A percentile compares a stretch with the other conserved stretches of the same genome.
Conservation (phyloP, 106 monocot species). For the Phalaenopsis aphrodite region DNA sequence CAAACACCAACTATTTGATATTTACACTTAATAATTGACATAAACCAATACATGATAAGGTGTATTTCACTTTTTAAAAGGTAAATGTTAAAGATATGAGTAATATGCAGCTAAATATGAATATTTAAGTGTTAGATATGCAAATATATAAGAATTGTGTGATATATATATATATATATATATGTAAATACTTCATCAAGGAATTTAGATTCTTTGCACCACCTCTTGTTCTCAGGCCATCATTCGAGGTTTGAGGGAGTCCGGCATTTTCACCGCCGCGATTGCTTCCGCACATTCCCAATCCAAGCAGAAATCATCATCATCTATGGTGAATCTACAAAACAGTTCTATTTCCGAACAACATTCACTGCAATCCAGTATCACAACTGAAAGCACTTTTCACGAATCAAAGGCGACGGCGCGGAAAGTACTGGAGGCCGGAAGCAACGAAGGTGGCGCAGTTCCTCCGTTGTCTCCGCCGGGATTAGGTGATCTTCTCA, state of each 20-base stretch:
- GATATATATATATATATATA: too few species aligned
- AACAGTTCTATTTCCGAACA: constrained; percentile 12
- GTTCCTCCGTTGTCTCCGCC: constrained; percentile 2
- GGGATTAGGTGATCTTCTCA: background rate
- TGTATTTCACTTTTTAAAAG: too few species aligned
- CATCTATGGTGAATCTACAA: constrained; percentile 3
- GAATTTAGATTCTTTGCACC: too few species aligned
- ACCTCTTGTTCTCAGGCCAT: constrained; percentile 34
- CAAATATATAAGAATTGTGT: too few species aligned
- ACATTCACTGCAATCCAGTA: background rate
- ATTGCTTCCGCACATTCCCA: constrained; percentile 36
- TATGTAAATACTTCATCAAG: too few species aligned
- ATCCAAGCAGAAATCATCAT: constrained; percentile 18
- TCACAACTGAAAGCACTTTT: background rate
- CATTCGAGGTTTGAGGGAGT: constrained; percentile 62
- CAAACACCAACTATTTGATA: too few species aligned
- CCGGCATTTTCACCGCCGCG: constrained; percentile 44
- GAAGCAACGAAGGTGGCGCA: background rate
- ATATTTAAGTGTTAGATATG: too few species aligned
- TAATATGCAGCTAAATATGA: too few species aligned
- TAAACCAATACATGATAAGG: too few species aligned
- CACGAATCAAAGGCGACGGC: background rate
- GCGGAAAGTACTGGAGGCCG: background rate
- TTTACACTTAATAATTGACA: too few species aligned
- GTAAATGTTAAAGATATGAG: too few species aligned